Base-by-base conservation (phyloP, 495 filamentous ascomycete genomes). In the Aspergillus baeticus region DNA sequence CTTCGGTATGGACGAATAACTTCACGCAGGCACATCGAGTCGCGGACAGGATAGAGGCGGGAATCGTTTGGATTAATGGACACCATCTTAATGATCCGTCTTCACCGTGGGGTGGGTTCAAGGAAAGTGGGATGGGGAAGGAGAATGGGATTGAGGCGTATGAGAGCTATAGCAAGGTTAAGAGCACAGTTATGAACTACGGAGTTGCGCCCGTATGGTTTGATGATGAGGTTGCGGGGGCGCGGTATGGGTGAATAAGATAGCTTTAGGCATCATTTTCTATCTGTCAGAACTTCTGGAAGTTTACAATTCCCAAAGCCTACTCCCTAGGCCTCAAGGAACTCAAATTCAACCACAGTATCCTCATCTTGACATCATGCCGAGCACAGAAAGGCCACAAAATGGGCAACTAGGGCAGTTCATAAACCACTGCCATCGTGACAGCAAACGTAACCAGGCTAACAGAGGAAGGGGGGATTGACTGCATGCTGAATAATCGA, bases 21-120 rank as follows among this genome's bases (percentile, higher is more conserved):
- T 69, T 85, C 34, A 75, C 71, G 13, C 81, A 81, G 61, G 83
- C 83, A 10, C 79, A 81, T 64, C 75, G 81, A 1, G 77, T 84
- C 3, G 78, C 81, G 1, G 76, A 74, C 26, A 69, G 71, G 39
- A 81, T 86, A 33, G 78, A 84, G 38, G 76, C 81, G 0, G 83
- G 83, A 0, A 84, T 84, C 55, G 80, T 81, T 13, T 85, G 83
- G 82, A 77, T 84, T 21, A 86, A 86, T 58, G 82, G 80, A 10
- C 82, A 86, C 63, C 81, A 86, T 64, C 68, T 81, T 31, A 83
- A 83, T 54, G 81, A 83, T 47, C 80, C 81, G n/a, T 82, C 79
- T 43, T 83, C 80, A 48, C 80, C 81, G 6, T 84, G 80, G 80
- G 81, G 81, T 20, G 81, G 81, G 13, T 74, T 79, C 47, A 80